phyloP scores from a whole-genome alignment of 257 asterid species.

The Jacaranda mimosifolia region DNA sequence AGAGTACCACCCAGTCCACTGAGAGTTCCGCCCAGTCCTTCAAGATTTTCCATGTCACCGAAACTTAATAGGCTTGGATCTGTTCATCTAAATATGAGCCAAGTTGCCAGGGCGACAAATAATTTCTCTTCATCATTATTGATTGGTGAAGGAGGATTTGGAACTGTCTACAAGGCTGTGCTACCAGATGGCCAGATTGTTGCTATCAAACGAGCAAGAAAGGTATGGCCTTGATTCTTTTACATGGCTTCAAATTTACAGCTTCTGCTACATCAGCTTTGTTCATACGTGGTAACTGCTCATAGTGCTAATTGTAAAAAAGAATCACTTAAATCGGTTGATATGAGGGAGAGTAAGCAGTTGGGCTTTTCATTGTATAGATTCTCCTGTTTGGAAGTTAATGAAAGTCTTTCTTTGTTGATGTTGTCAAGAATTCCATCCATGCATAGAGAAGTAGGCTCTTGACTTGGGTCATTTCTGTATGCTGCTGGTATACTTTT shows the following conservation, averaged over 20 bases:
- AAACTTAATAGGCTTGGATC: slow-evolving; percentile 88
- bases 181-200: slow-evolving; percentile 82
- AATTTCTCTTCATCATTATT: slow-evolving; percentile 70
- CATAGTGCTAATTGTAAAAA: not conserved
- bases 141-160: slow-evolving; percentile 98
- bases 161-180: slow-evolving; percentile 87
- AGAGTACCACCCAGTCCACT: slow-evolving; percentile 79
- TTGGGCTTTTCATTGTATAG: not conserved
- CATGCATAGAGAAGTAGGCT: not conserved
- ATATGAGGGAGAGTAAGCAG: not conserved
- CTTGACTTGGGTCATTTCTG: not conserved
- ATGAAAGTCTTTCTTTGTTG: not conserved
- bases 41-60: slow-evolving; percentile 92
- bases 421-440: not conserved
- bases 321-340: slow-evolving; percentile 3
- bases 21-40: slow-evolving; percentile 92
- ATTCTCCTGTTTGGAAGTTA: not conserved
- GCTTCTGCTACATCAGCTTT: slow-evolving; percentile 10
- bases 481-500: slow-evolving; percentile 20
- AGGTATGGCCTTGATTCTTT: slow-evolving; percentile 54
- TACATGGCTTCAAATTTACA: slow-evolving; percentile 1
- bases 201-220: slow-evolving; percentile 96
- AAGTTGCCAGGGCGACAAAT: slow-evolving; percentile 74
- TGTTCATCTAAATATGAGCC: slow-evolving; percentile 78
- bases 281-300: not conserved